Conservation (phyloP, 352 stramenopile genomes). For the Globisporangium lucens region DNA sequence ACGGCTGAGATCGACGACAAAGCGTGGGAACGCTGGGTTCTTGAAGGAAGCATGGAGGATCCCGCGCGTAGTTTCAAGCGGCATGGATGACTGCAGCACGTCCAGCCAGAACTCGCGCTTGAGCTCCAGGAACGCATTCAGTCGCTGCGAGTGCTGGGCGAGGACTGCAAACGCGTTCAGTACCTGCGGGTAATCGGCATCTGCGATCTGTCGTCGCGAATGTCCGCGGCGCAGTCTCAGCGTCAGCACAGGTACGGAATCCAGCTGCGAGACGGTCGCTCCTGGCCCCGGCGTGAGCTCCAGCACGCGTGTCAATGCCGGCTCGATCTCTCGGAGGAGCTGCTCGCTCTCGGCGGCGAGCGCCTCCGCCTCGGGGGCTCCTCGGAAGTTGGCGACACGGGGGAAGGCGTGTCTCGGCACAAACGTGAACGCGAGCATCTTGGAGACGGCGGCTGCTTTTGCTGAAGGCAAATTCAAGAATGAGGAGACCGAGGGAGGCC, state of each 20-base stretch:
- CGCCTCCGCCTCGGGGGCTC: neutral
- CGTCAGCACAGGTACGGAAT: neutral
- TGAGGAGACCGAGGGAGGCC: too few relatives aligned
- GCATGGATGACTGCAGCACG: constrained; percentile 6
- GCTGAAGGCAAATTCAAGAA: too few relatives aligned
- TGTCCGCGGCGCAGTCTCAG: neutral
- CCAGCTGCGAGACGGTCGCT: neutral
- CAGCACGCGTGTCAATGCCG: neutral
- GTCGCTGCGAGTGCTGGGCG: neutral
- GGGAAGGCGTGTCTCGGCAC: too few relatives aligned
- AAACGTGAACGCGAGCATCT: too few relatives aligned
- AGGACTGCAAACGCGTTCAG: constrained; percentile 5
- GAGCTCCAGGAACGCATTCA: constrained; percentile 3
- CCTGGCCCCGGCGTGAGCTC: neutral
- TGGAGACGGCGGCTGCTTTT: too few relatives aligned
- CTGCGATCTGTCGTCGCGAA: neutral
- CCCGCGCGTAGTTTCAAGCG: neutral
- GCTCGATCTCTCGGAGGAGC: neutral
- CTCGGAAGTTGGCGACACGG: neutral
- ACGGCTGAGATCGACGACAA: constrained; percentile 2
- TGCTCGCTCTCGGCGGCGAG: constrained; percentile 1
- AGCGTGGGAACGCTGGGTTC: neutral
- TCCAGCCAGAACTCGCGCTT: constrained; percentile 13
- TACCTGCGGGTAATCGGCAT: neutral
- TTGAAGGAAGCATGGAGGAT: neutral